These are phyloP conservation scores for Echria macrotheca DNA, from an alignment of 495 filamentous ascomycete species.

Conservation along the genomic window DNA sequence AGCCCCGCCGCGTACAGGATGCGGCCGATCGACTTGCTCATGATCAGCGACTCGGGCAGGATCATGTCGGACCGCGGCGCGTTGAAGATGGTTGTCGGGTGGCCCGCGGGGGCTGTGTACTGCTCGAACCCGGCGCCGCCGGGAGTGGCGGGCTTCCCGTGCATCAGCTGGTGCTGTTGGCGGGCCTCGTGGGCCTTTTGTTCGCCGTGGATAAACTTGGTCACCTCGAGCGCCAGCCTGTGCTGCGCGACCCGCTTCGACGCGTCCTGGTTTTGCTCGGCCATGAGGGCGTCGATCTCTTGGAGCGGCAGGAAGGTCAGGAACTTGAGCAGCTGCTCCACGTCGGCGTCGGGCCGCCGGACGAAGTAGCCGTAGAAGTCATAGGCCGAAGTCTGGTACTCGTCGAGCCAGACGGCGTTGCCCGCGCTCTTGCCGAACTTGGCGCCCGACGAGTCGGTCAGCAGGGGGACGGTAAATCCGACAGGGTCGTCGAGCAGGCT, in stretches of 20 bases:
- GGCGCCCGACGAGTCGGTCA: slow-evolving; percentile 76
- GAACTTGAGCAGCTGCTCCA: slow-evolving; percentile 75
- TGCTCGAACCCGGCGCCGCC: not conserved
- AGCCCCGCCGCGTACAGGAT: slow-evolving; percentile 66
- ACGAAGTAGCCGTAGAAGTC: slow-evolving; percentile 88
- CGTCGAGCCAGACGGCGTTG: slow-evolving; percentile 91
- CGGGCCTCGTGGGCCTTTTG: slow-evolving; percentile 51
- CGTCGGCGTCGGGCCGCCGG: slow-evolving; percentile 70
- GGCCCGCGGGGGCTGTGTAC: slow-evolving; percentile 11
- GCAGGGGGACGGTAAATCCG: slow-evolving; percentile 82
- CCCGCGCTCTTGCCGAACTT: slow-evolving; percentile 96
- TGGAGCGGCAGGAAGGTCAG: slow-evolving; percentile 81
- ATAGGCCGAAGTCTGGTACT: slow-evolving; percentile 69
- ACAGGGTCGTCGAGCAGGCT: slow-evolving; percentile 52
- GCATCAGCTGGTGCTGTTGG: slow-evolving; percentile 55
- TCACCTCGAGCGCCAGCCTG: slow-evolving; percentile 70
- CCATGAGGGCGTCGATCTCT: slow-evolving; percentile 59
- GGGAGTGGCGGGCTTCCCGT: slow-evolving; percentile 20
- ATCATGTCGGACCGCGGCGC: slow-evolving; percentile 49
- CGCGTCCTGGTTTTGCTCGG: slow-evolving; percentile 58
- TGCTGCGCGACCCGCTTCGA: slow-evolving; percentile 74
- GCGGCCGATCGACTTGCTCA: slow-evolving; percentile 54
- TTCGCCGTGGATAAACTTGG: slow-evolving; percentile 70
- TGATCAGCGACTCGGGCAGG: slow-evolving; percentile 62
- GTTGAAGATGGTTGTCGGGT: slow-evolving; percentile 43